Evolutionary conservation across 2,329 filamentous ascomycete genomes (phyloP), one percentile per base, ranked within the genome.

Genomic region (Botrytis porri): DNA sequence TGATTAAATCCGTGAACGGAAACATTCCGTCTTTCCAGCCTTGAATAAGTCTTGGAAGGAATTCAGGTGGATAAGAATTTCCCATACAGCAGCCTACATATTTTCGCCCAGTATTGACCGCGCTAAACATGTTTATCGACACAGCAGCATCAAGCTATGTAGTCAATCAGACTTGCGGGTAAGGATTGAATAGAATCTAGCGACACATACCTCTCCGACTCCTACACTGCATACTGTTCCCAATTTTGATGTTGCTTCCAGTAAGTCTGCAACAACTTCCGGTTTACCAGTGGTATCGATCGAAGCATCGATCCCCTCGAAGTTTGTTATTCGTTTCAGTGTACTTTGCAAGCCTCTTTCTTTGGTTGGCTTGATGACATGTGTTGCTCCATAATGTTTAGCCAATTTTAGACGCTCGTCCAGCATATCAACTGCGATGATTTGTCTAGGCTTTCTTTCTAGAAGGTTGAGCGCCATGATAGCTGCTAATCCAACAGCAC

Each of bases 381-480:
- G 69, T 35, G 76, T 77, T 4, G 85, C 85, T 37, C 85, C 85
- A 20, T 85, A 79, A 57, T 81, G 79, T 32, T 77, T 81, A 0
- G 85, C 85, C 35, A 86, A 75, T 37, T 82, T 80, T 20, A 87
- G 79, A 32, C 84, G 81, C 7, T 77, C 76, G 12, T 82, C 78
- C 20, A 85, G 80, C 16, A 86, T 78, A 74, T 87, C 85, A 12
- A 86, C 81, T 8, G 82, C 85, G 16, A 87, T 83, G 69, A 87
- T 82, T 22, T 75, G 73, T n/a, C 29, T 74, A 4, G 74, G 74
- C 18, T 66, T 69, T 39, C 45, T 12, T 7, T 70, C 35, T 7
- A 59, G n/a, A 29, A 78, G 70, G 37, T 80, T 81, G 1, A 82
- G 80, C 1, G 83, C 82, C 79, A 83, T 82, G 12, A 84, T 74